phyloP scores from a whole-genome alignment of 2,329 filamentous ascomycete genomes.

The Plectosphaerella cucumerina region DNA sequence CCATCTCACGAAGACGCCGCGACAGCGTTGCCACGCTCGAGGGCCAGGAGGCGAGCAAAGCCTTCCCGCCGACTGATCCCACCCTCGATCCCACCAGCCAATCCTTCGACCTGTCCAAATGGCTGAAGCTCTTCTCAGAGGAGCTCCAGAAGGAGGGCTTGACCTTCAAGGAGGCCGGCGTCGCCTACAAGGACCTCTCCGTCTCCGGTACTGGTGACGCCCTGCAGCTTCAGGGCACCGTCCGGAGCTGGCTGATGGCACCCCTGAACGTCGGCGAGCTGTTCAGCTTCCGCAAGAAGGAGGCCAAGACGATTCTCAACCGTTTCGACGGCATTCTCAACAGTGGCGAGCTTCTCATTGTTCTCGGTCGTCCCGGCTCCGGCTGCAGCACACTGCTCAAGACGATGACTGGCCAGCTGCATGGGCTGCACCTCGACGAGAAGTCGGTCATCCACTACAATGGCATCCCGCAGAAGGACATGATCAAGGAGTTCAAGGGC shows the following conservation, averaged over 20 bases:
- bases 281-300: slow-evolving; percentile 40
- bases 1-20: slow-evolving; percentile 29
- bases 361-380: slow-evolving; percentile 62
- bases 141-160: slow-evolving; percentile 52
- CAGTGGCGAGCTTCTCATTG: slow-evolving; percentile 63
- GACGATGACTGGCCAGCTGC: slow-evolving; percentile 54
- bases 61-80: slow-evolving; percentile 18
- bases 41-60: slow-evolving; percentile 5
- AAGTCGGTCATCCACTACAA: slow-evolving; percentile 57
- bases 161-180: slow-evolving; percentile 48
- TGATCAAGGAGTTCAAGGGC: slow-evolving; percentile 58
- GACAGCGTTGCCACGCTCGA: slow-evolving; percentile 15
- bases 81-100: slow-evolving; percentile 30
- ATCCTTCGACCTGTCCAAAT: slow-evolving; percentile 36
- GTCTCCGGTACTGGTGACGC: slow-evolving; percentile 65
- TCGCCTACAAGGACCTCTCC: slow-evolving; percentile 61
- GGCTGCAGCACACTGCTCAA: slow-evolving; percentile 64
- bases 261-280: slow-evolving; percentile 55
- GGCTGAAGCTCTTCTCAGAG: slow-evolving; percentile 32
- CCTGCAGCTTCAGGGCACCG: slow-evolving; percentile 65
- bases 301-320: slow-evolving; percentile 56
- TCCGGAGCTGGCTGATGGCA: slow-evolving; percentile 52
- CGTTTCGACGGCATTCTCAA: slow-evolving; percentile 61
- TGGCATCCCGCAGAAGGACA: slow-evolving; percentile 48
- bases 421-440: slow-evolving; percentile 50